phyloP scores from a whole-genome alignment of 345 rosid genomes.

The Aquilaria yunnanensis region DNA sequence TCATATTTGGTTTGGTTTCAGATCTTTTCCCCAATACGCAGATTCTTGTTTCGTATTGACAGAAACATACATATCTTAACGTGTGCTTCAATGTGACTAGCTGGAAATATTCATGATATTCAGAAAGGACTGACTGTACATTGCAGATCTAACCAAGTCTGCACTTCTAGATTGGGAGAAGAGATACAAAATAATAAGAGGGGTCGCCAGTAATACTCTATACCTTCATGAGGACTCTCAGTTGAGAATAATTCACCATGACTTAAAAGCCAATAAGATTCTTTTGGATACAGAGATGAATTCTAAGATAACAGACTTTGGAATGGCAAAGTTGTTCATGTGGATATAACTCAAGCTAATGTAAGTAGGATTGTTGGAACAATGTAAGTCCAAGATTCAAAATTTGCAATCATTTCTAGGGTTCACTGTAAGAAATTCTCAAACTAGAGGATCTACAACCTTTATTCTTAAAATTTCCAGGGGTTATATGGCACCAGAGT shows the following conservation, averaged over 20 bases:
- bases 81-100: constrained; percentile 24
- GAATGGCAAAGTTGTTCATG: constrained; percentile 24
- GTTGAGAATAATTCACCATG: not conserved
- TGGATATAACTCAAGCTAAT: constrained; percentile 7
- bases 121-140: constrained; percentile 23
- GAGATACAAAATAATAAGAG: constrained; percentile 2
- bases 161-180: constrained; percentile 4
- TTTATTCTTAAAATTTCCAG: not conserved
- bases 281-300: constrained; percentile 17
- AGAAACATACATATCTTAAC: no score
- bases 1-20: constrained; percentile 26
- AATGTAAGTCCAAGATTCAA: constrained; percentile 3
- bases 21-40: not conserved
- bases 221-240: constrained; percentile 13
- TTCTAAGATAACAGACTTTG: constrained; percentile 27
- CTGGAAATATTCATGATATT: constrained; percentile 46
- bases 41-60: no score
- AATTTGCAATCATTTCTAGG: not conserved
- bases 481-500: constrained; percentile 6
- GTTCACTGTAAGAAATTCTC: not conserved
- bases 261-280: constrained; percentile 2
- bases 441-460: not conserved
- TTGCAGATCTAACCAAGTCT: not conserved
- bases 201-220: constrained; percentile 8
- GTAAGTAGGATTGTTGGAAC: constrained; percentile 10